Evolutionary conservation across 768 basidiomycete genomes (phyloP), one percentile per base, ranked within the genome.

Genomic region (Boletus sp.): DNA sequence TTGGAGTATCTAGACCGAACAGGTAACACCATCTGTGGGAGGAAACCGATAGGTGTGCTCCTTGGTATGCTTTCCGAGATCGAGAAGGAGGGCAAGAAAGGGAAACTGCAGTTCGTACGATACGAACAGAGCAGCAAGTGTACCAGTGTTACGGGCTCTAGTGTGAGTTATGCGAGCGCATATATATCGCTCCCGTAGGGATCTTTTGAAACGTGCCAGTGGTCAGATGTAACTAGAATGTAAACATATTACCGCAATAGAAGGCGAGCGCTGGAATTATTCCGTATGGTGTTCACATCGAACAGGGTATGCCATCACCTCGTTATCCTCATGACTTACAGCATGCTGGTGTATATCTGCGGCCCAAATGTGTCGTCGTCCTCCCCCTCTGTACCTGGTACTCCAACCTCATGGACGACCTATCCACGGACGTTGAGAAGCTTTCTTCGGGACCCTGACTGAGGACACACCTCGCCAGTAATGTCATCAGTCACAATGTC

Each of bases 151-250:
- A 72, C 76, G 44, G 91, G 94, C 69, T 91, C 88, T 33, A 98
- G 96, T 66, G 97, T 99, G 21, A 96, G 93, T 71, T 99, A 99
- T 67, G 95, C 94, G 8, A 96, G 94, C 67, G 97, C 87, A 30
- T 93, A 85, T 72, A 73, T 92, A 41, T 78, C 75, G 34, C 81
- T 91, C 69, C 42, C 45, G 41, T 72, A 66, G 56, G 47, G 32
- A 49, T 42, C 14, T 34, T 25, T 47, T n/a, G 39, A 42, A 46
- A 50, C 47, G 47, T 57, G 47, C 39, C 21, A 47, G 27, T 46
- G 53, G 38, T 37, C 42, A 38, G 14, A 43, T 47, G 23, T 34
- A 38, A 51, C 21, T 40, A 25, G 23, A 39, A 38, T 56, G 51
- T 51, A 54, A 33, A 30, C 37, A 34, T 40, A 29, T 47, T 41